A percentile compares a stretch with the other conserved stretches of the same genome.
Evolutionary conservation across 2,329 filamentous ascomycete species (phyloP).

Genomic region (Botrytis cinerea): DNA sequence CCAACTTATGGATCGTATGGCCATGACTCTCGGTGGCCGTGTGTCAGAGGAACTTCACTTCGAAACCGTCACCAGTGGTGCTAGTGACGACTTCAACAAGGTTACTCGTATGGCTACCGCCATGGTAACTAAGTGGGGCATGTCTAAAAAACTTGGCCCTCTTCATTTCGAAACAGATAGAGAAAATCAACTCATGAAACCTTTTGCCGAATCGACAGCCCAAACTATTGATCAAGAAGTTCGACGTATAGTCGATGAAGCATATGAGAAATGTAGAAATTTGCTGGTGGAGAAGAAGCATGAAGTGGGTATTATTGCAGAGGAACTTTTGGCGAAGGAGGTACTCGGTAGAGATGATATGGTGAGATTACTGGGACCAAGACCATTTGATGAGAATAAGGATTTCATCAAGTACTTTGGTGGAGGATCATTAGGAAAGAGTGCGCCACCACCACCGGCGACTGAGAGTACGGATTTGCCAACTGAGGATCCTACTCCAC

Average conservation of each 20-base stretch:
- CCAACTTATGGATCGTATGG: constrained; percentile 99
- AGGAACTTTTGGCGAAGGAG: constrained; percentile 91
- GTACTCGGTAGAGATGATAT: constrained; percentile 89
- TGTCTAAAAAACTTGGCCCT: constrained; percentile 92
- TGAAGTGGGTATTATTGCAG: constrained; percentile 85
- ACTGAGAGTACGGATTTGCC: constrained; percentile 43
- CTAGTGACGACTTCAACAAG: constrained; percentile 97
- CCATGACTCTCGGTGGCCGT: constrained; percentile 95
- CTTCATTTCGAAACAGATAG: constrained; percentile 81
- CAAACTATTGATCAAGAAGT: constrained; percentile 92
- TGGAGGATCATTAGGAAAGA: constrained; percentile 53
- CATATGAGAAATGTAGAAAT: constrained; percentile 86
- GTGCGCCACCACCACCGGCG: constrained; percentile 59
- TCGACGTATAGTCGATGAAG: constrained; percentile 85
- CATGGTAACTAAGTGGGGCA: constrained; percentile 99
- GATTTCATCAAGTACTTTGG: constrained; percentile 96
- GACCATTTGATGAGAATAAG: constrained; percentile 78
- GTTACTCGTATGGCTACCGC: constrained; percentile 92
- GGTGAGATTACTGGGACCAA: constrained; percentile 79
- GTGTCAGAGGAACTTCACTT: constrained; percentile 97
- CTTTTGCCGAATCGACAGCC: constrained; percentile 92
- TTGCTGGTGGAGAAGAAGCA: constrained; percentile 83
- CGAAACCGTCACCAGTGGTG: constrained; percentile 91
- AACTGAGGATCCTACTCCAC: constrained; percentile 13
- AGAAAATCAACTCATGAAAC: constrained; percentile 83